phyloP scores from a whole-genome alignment of 805 yeast genomes.

The Dipodascopsis uninucleata region DNA sequence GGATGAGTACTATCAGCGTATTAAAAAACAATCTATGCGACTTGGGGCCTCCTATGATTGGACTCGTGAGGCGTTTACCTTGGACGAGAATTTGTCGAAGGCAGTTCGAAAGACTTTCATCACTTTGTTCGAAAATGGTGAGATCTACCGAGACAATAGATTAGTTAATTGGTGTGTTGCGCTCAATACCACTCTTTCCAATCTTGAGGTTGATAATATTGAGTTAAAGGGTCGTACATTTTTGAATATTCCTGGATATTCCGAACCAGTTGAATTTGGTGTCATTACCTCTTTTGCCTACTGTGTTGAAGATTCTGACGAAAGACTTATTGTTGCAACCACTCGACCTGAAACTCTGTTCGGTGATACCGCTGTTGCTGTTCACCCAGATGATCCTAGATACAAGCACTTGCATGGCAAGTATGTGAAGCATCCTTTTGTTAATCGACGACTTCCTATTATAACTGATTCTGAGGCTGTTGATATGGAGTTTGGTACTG shows the following conservation, averaged over 20 bases:
- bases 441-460: conserved; percentile 81
- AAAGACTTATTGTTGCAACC: conserved; percentile 87
- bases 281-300: conserved; percentile 94
- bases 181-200: conserved; percentile 90
- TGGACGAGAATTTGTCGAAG: conserved; percentile 69
- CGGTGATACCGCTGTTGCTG: conserved; percentile 98
- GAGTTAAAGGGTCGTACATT: conserved; percentile 77
- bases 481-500: conserved; percentile 99
- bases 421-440: conserved; percentile 83
- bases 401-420: conserved; percentile 94
- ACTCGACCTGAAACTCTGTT: conserved; percentile 98
- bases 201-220: conserved; percentile 93
- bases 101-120: conserved; percentile 92
- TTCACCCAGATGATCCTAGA: conserved; percentile 91
- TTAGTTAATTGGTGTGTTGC: conserved; percentile 96
- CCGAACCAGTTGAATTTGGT: conserved; percentile 84
- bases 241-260: conserved; percentile 84
- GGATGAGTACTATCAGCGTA: conserved; percentile 82
- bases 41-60: conserved; percentile 98
- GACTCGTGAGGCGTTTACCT: conserved; percentile 90
- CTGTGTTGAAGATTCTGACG: conserved; percentile 79
- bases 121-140: conserved; percentile 87
- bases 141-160: conserved; percentile 88
- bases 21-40: conserved; percentile 75
- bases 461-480: conserved; percentile 89